phyloP scores from a whole-genome alignment of 495 filamentous ascomycete genomes.

The Staphylotrichum longicolle region DNA sequence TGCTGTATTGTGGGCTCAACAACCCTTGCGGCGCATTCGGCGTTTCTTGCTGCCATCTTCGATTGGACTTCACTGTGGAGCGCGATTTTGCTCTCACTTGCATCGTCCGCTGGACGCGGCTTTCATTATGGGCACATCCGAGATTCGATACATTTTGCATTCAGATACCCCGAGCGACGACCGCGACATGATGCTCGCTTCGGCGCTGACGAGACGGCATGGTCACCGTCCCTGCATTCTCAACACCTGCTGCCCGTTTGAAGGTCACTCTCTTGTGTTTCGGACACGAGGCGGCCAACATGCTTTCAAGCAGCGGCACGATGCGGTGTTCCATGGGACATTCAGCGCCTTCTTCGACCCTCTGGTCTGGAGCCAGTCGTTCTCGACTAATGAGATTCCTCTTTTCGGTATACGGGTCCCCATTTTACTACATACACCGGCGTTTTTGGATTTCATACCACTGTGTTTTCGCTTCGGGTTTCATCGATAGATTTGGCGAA shows the following conservation, averaged over 20 bases:
- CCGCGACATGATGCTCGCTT: background rate
- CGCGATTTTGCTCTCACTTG: slow-evolving; percentile 23
- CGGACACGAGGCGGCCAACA: background rate
- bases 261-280: background rate
- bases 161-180: slow-evolving; percentile 40
- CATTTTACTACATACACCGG: slow-evolving; percentile 35
- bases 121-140: slow-evolving; percentile 30
- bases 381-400: slow-evolving; percentile 32
- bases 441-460: slow-evolving; percentile 33
- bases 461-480: slow-evolving; percentile 22
- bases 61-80: slow-evolving; percentile 11
- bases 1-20: background rate
- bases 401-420: slow-evolving; percentile 35
- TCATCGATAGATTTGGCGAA: slow-evolving; percentile 37
- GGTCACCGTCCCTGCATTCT: background rate
- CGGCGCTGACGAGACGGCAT: background rate
- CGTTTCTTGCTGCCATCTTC: slow-evolving; percentile 11
- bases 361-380: slow-evolving; percentile 16
- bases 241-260: background rate
- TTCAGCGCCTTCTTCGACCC: background rate
- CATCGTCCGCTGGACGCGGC: slow-evolving; percentile 25
- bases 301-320: background rate
- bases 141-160: slow-evolving; percentile 40
- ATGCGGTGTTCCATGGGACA: background rate
- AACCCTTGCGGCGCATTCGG: slow-evolving; percentile 8